Evolutionary conservation across 768 basidiomycete species (phyloP), one percentile per base, ranked within the genome.

Genomic region (Suillus variegatus): DNA sequence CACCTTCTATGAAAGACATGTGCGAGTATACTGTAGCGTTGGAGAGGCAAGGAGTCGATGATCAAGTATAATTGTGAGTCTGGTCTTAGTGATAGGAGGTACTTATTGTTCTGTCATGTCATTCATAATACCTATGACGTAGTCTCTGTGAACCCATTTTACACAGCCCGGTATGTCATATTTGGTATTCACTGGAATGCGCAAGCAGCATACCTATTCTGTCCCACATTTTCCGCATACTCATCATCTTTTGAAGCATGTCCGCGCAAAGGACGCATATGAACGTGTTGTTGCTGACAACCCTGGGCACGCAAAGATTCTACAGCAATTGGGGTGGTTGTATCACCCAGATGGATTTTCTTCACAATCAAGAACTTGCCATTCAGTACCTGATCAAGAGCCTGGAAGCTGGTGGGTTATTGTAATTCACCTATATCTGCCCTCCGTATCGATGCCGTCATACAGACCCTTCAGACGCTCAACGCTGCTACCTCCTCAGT

Each of bases 401-500:
- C 69, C 88, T 99, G 61, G 97, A 98, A 82, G 92, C 95, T 35
- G 96, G 96, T 93, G 65, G 74, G 91, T 68, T 62, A 20, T 47
- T 20, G 22, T 61, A 38, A 38, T 9, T n/a, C 40, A 40, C n/a
- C 35, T 36, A 51, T 67, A 41, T 38, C 44, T n/a, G 6, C 40
- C 20, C 4, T 38, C 49, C 1, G 46, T 55, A 12, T 18, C 7
- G 16, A 36, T 58, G 57, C 58, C 55, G 64, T 52, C 54, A 41
- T 32, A 43, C n/a, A 96, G 97, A 99, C 79, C 89, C 94, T 20
- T 86, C 90, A 35, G 97, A 99, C 75, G 94, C 97, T 20, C 97
- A 99, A 78, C 96, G 93, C 72, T 99, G 97, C 97, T 99, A 98
- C 79, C 87, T 99, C 51, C 90, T 99, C 67, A 97, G 97, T 62